These are phyloP conservation scores for Epichloe aotearoae DNA, from an alignment of 2,329 filamentous ascomycete species.

Conservation along the genomic window DNA sequence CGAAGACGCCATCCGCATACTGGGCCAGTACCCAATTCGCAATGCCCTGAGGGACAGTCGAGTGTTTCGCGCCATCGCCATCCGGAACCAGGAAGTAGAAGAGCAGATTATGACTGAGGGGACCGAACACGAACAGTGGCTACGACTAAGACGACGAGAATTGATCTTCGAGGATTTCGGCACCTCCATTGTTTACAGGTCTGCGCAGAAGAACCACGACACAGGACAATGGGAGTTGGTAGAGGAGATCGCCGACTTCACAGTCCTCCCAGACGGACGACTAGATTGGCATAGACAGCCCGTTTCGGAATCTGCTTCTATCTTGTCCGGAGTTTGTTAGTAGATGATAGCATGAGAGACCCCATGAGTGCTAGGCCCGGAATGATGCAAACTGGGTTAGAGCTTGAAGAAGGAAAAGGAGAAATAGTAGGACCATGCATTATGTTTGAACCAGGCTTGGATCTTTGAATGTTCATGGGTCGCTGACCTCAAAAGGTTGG, in stretches of 20 bases:
- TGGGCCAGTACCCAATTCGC: conserved; percentile 26
- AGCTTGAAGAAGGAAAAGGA: too few relatives aligned
- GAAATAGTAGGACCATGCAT: too few relatives aligned
- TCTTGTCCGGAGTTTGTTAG: conserved; percentile 17
- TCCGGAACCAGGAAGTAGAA: conserved; percentile 25
- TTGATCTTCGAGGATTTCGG: conserved; percentile 26
- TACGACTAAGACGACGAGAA: conserved; percentile 24
- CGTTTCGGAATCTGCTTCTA: conserved; percentile 21
- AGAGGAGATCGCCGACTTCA: conserved; percentile 23
- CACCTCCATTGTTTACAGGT: conserved; percentile 23
- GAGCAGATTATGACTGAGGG: conserved; percentile 18
- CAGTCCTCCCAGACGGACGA: conserved; percentile 16
- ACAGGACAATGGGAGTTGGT: conserved; percentile 24
- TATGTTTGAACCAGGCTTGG: too few relatives aligned
- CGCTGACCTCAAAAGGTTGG: too few relatives aligned
- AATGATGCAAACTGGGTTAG: too few relatives aligned
- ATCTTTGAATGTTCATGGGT: too few relatives aligned
- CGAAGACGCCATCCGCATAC: conserved; percentile 26
- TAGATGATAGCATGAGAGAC: too few relatives aligned
- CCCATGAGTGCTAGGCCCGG: too few relatives aligned
- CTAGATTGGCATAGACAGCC: conserved; percentile 23
- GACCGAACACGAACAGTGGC: conserved; percentile 23
- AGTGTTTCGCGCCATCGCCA: conserved; percentile 25
- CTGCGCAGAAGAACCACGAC: conserved; percentile 16
- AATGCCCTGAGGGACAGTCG: conserved; percentile 31